Base-by-base conservation (phyloP, 345 rosid genomes). In the Psidium friedrichsthalianum region DNA sequence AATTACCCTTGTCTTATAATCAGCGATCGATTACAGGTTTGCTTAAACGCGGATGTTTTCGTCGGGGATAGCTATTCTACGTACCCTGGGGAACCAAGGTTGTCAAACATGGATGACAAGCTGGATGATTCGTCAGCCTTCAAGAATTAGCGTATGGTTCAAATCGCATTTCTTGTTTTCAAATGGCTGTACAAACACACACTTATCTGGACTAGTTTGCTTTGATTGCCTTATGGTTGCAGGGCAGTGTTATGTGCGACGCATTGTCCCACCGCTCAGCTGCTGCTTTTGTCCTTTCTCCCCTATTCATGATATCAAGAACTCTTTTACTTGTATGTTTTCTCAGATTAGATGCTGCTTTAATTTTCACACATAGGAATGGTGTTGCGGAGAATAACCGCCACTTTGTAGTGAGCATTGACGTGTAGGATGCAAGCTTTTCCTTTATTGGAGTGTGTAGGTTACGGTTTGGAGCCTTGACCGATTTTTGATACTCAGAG, bases 61-160 rank as follows among this genome's bases (percentile, higher is more conserved):
- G 93, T 95, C 13, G 99, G 99, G 21, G 96, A 97, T 87, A 97
- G 98, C 86, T 96, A 94, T 84, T 97, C 99, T 21, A 97, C 99
- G 6, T 96, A 69, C 74, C 74, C 82, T n/a, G 99, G 95, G 82
- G 91, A 93, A 86, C 90, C 94, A 55, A 88, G 93, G 95, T 25
- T 93, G 98, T 83, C 91, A 86, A 55, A 96, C 88, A 88, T 96
- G 99, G 99, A 93, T 94, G 92, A 92, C 98, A 32, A 94, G 95
- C 86, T 97, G 98, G 93, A 95, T 42, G 93, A 96, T 90, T 84
- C 92, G 29, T n/a, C n/a, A 96, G 93, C 90, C 94, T 97, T 85
- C 55, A 87, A 91, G 96, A 84, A 92, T 95, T 84, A 97, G 99
- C 87, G n/a, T 96, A 96, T 74, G 99, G 99, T 47, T 90, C 98